Percentiles rank a stretch among this genome's conserved stretches.
phyloP scores from a whole-genome alignment of 352 stramenopile species.

The Peronospora belbahrii region DNA sequence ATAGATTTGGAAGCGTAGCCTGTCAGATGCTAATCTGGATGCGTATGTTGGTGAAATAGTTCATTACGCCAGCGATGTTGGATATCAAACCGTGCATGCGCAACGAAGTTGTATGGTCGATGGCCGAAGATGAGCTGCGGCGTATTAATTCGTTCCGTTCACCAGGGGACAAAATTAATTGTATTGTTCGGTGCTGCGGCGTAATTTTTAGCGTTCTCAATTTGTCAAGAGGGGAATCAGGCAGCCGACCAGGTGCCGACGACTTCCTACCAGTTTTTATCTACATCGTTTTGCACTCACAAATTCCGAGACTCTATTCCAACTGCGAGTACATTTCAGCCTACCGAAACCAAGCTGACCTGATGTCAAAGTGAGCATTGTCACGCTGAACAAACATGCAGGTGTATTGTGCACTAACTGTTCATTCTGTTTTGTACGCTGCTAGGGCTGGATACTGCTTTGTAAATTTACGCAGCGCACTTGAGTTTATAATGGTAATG shows the following conservation, averaged over 20 bases:
- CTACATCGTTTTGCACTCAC: constrained; percentile 87
- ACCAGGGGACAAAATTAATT: constrained; percentile 88
- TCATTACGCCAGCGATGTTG: constrained; percentile 78
- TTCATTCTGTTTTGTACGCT: constrained; percentile 1
- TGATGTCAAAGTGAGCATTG: constrained; percentile 82
- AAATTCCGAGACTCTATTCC: constrained; percentile 79
- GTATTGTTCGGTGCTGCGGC: constrained; percentile 80
- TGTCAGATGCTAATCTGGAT: neutral
- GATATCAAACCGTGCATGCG: constrained; percentile 87
- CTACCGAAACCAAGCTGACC: constrained; percentile 80
- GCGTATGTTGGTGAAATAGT: constrained; percentile 5
- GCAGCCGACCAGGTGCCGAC: constrained; percentile 67
- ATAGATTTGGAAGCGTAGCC: neutral
- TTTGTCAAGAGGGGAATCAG: constrained; percentile 57
- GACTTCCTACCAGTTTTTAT: constrained; percentile 91
- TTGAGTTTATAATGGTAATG: constrained; percentile 87
- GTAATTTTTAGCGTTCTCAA: constrained; percentile 89
- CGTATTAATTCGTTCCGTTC: constrained; percentile 84
- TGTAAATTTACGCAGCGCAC: constrained; percentile 84
- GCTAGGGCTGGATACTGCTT: constrained; percentile 86
- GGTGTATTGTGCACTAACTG: constrained; percentile 1
- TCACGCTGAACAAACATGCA: neutral
- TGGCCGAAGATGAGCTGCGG: constrained; percentile 83
- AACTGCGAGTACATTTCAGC: constrained; percentile 89
- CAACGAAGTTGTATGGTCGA: constrained; percentile 86